Conservation (phyloP, 768 basidiomycete species). For the Naematelia aurantialba region DNA sequence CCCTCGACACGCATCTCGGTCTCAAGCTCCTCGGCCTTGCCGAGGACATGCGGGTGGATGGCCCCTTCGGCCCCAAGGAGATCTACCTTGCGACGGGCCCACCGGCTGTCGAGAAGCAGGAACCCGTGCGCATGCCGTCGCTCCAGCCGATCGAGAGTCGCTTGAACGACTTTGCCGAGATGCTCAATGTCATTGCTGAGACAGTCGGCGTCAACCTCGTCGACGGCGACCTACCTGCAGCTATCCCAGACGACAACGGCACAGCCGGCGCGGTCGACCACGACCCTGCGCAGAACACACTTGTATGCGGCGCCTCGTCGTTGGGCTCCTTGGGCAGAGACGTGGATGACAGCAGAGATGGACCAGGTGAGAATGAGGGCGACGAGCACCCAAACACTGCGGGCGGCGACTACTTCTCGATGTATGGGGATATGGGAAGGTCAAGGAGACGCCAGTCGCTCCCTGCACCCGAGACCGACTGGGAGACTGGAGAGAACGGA, state of each 20-base stretch:
- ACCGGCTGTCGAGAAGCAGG: not conserved
- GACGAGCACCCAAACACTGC: not conserved
- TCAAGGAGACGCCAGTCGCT: too few species aligned
- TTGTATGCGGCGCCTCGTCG: too few species aligned
- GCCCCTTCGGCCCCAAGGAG: slow-evolving; percentile 2
- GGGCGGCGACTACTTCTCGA: too few species aligned
- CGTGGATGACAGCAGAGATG: not conserved
- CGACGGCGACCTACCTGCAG: not conserved
- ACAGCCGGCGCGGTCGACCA: not conserved
- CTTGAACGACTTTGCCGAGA: slow-evolving; percentile 24
- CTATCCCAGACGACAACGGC: not conserved
- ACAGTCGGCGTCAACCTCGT: slow-evolving; percentile 22
- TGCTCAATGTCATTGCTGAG: slow-evolving; percentile 32
- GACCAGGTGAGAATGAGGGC: slow-evolving; percentile 12
- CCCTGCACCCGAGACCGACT: too few species aligned
- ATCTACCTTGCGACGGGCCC: not conserved
- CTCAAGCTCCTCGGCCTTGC: slow-evolving; percentile 30
- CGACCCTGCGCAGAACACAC: not conserved
- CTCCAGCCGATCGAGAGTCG: slow-evolving; percentile 7
- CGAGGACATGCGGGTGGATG: slow-evolving; percentile 16
- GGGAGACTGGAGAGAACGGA: too few species aligned
- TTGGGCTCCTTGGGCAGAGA: too few species aligned
- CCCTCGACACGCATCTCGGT: slow-evolving; percentile 23
- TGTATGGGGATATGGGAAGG: too few species aligned
- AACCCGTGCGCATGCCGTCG: not conserved